A percentile compares a stretch with the other conserved stretches of the same genome.
phyloP scores from a whole-genome alignment of 1,139 yeast genomes.

The Suhomyces wounanorum region DNA sequence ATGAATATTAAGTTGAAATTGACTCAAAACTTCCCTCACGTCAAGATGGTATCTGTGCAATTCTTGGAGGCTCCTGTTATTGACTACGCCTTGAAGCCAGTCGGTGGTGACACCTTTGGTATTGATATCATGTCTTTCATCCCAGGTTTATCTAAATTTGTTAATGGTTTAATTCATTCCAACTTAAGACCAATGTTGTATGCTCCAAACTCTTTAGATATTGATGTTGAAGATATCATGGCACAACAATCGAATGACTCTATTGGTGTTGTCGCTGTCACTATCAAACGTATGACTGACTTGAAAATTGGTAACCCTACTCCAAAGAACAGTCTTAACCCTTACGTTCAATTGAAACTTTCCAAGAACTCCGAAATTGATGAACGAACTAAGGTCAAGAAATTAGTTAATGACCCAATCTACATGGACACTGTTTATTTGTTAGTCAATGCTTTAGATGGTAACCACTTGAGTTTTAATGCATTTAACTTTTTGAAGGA shows the following conservation, averaged over 20 bases:
- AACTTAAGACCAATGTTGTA: constrained; percentile 74
- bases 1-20: constrained; percentile 67
- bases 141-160: constrained; percentile 78
- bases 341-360: constrained; percentile 55
- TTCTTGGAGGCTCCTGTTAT: constrained; percentile 76
- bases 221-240: constrained; percentile 71
- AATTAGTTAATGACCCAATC: constrained; percentile 54
- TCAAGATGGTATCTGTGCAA: constrained; percentile 67
- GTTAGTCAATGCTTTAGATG: constrained; percentile 58
- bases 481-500: constrained; percentile 54
- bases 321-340: constrained; percentile 53
- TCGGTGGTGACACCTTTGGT: constrained; percentile 84
- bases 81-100: constrained; percentile 81
- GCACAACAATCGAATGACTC: constrained; percentile 65
- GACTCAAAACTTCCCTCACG: constrained; percentile 69
- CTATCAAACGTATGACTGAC: constrained; percentile 53
- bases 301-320: constrained; percentile 46
- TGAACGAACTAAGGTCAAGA: constrained; percentile 59
- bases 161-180: constrained; percentile 66
- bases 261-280: constrained; percentile 66
- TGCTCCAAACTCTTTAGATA: constrained; percentile 79
- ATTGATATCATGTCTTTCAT: constrained; percentile 79
- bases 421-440: constrained; percentile 68
- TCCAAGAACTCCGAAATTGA: constrained; percentile 46
- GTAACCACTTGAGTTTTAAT: constrained; percentile 53